Base-by-base conservation (phyloP, 495 filamentous ascomycete species). In the Lophium mytilinum region DNA sequence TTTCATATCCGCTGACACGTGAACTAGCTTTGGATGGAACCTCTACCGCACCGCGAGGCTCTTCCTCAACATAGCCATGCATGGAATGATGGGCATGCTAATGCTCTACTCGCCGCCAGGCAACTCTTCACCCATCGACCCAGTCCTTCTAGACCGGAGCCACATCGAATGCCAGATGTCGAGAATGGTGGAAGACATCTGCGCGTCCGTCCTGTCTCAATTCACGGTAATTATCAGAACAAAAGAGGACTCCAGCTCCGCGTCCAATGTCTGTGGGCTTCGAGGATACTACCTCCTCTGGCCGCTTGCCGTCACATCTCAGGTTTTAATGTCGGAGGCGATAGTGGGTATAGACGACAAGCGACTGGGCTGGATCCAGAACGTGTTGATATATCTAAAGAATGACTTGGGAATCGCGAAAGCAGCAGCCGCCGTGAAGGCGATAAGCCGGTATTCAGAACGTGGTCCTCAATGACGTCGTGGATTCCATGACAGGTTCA, bases 31-130 rank as follows among this genome's bases (percentile, higher is more conserved):
- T 43, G 46, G 51, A 12, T 65, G 62, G 62, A 65, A 48, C 34
- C 58, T 65, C 48, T 61, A 55, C 42, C 57, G 62, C 6, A 58
- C 58, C 14, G 52, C 46, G 33, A 53, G 62, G 50, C 21, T 61
- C 9, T 58, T 57, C 17, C 42, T 61, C 1, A 55, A 61, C 21
- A 43, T 58, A 1, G 56, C 55, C 33, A 12, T 56, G 33, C 7
- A 58, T 18, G 58, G 58, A 34, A 50, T 65, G 1, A 43, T 61
- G 18, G 57, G 61, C 33, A 52, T 50, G 41, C 42, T 61, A 34
- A 14, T 57, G 46, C 57, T 56, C 2, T 55, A 56, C 36, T 37
- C 57, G 18, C 10, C 10, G 12, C 4, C 30, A 4, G 33, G 21
- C 11, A 21, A 15, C 2, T 17, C 14, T 35, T 10, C 37, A 41